These are phyloP conservation scores for Naganishia randhawae DNA, from an alignment of 768 basidiomycete genomes.

Conservation along the genomic window DNA sequence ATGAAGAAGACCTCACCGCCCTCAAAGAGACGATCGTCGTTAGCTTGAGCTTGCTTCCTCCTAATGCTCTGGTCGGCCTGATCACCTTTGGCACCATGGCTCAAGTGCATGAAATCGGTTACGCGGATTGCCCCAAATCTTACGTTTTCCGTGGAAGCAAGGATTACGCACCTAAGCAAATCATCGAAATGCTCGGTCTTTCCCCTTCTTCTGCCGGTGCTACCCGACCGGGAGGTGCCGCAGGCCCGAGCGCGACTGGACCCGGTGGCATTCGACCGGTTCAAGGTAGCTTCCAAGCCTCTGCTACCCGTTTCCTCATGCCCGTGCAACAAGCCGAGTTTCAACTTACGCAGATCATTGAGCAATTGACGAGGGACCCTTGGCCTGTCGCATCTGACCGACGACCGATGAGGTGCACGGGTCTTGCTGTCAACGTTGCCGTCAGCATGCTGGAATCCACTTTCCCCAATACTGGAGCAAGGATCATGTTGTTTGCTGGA, in stretches of 20 bases:
- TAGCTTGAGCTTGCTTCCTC: constrained; percentile 85
- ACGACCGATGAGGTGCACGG: constrained; percentile 87
- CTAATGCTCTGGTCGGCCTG: constrained; percentile 88
- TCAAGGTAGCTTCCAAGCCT: constrained; percentile 48
- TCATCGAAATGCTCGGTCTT: constrained; percentile 95
- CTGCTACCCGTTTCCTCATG: constrained; percentile 68
- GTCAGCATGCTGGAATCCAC: constrained; percentile 88
- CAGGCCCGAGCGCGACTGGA: constrained; percentile 33
- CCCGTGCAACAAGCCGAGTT: constrained; percentile 92
- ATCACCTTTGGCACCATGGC: constrained; percentile 98
- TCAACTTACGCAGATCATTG: constrained; percentile 88
- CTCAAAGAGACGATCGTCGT: constrained; percentile 91
- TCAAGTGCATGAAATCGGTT: constrained; percentile 97
- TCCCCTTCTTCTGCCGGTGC: constrained; percentile 64
- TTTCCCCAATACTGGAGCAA: constrained; percentile 90
- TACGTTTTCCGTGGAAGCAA: constrained; percentile 98
- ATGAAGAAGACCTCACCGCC: constrained; percentile 89
- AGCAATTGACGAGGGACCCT: constrained; percentile 79
- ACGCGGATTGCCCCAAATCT: constrained; percentile 91
- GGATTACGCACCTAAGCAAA: constrained; percentile 92
- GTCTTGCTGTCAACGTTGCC: constrained; percentile 88
- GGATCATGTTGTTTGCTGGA: constrained; percentile 93
- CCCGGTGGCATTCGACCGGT: constrained; percentile 39
- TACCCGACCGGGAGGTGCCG: constrained; percentile 13
- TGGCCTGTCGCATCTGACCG: constrained; percentile 97